phyloP scores from a whole-genome alignment of 2,329 filamentous ascomycete species.

The Myriosclerotinia curreyana region DNA sequence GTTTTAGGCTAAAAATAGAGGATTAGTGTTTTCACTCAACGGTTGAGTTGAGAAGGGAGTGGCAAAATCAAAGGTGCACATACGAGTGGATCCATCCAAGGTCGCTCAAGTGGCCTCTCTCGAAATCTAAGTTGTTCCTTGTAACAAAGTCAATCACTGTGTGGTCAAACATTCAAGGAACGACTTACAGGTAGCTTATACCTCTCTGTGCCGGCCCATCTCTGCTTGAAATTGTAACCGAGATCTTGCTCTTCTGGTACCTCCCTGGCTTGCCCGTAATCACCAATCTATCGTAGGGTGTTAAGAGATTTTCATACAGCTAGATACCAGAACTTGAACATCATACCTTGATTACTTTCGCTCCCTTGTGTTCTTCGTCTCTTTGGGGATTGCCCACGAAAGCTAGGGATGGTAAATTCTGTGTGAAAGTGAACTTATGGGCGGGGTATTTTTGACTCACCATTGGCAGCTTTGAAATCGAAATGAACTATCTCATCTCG shows the following conservation, averaged over 20 bases:
- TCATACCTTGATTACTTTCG: not conserved
- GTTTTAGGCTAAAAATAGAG: not conserved
- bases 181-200: constrained; percentile 10
- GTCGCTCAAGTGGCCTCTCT: not conserved
- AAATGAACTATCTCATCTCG: constrained; percentile 18
- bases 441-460: not conserved
- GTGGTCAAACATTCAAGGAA: not conserved
- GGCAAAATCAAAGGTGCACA: not conserved
- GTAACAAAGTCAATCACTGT: not conserved
- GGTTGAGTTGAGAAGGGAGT: not conserved
- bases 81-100: constrained; percentile 13
- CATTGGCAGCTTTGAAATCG: constrained; percentile 12
- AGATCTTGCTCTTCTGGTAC: constrained; percentile 1
- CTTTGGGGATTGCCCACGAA: not conserved
- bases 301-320: not conserved
- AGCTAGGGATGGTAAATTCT: not conserved
- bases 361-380: constrained; percentile 10
- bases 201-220: not conserved
- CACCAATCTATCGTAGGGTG: not conserved
- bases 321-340: not conserved
- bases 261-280: not conserved
- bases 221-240: not conserved
- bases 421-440: too few relatives aligned
- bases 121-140: constrained; percentile 16
- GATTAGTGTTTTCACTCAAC: not conserved